Evolutionary conservation across 768 basidiomycete species (phyloP).

Genomic region (Cystobasidiopsis lactophilus): DNA sequence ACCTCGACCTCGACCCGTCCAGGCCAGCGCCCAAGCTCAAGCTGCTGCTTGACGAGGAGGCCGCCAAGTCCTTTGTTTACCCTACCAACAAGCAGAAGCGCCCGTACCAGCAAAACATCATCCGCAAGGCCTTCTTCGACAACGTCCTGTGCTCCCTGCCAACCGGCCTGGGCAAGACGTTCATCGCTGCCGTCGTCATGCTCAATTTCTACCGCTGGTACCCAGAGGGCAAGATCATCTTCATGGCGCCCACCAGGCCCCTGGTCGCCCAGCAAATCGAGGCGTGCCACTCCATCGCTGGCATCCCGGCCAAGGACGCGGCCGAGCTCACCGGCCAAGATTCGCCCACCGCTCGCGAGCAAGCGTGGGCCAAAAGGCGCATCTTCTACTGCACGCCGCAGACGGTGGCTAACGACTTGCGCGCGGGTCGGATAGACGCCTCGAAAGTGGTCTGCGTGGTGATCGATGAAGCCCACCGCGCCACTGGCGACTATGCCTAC

Average conservation of each 20-base stretch:
- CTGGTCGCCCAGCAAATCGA: slow-evolving; percentile 85
- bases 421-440: slow-evolving; percentile 47
- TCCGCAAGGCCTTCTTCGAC: slow-evolving; percentile 59
- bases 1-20: slow-evolving; percentile 55
- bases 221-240: slow-evolving; percentile 73
- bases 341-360: slow-evolving; percentile 32
- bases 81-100: slow-evolving; percentile 71
- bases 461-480: slow-evolving; percentile 75
- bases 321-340: slow-evolving; percentile 68
- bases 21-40: slow-evolving; percentile 70
- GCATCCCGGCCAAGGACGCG: slow-evolving; percentile 69
- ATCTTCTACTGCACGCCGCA: slow-evolving; percentile 31
- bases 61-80: slow-evolving; percentile 69
- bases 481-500: slow-evolving; percentile 81
- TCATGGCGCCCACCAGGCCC: slow-evolving; percentile 89
- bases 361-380: slow-evolving; percentile 23
- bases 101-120: slow-evolving; percentile 87
- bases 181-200: slow-evolving; percentile 93
- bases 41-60: slow-evolving; percentile 49
- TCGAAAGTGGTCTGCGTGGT: slow-evolving; percentile 66
- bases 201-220: slow-evolving; percentile 54
- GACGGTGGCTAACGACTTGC: slow-evolving; percentile 70
- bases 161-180: slow-evolving; percentile 92
- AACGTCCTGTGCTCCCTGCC: slow-evolving; percentile 87
- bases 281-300: slow-evolving; percentile 79